Evolutionary conservation across 2,329 filamentous ascomycete genomes (phyloP).

Genomic region (Penicillium sp.): DNA sequence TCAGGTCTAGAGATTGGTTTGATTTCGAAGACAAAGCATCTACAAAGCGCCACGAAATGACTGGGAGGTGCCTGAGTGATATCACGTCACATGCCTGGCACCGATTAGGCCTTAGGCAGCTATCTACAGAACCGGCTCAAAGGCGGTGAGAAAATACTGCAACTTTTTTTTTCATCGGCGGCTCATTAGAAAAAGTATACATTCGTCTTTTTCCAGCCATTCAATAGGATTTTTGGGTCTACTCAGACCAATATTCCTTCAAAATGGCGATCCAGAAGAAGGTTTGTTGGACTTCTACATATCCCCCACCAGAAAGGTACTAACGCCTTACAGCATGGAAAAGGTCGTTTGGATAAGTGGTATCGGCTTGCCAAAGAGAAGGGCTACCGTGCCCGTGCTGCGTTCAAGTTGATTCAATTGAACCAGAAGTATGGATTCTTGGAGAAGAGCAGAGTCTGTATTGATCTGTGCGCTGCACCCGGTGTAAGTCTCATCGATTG

Average conservation of each 20-base stretch:
- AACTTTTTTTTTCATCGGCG: conserved; percentile 25
- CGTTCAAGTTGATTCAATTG: conserved; percentile 96
- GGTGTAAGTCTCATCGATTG: conserved; percentile 61
- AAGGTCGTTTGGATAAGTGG: conserved; percentile 98
- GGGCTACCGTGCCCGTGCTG: conserved; percentile 90
- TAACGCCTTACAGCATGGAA: conserved; percentile 68
- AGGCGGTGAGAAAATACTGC: conserved; percentile 30
- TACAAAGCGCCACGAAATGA: conserved; percentile 21
- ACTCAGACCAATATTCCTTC: conserved; percentile 23
- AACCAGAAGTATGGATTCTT: conserved; percentile 99
- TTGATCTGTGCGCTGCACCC: conserved; percentile 96
- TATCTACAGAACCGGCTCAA: conserved; percentile 2
- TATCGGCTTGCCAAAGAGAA: conserved; percentile 99
- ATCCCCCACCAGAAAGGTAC: conserved; percentile 18
- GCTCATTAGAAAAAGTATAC: conserved; percentile 19
- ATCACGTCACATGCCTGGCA: conserved; percentile 39
- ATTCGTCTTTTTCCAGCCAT: conserved; percentile 12
- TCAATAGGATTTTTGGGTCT: conserved; percentile 26
- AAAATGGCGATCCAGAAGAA: conserved; percentile 97
- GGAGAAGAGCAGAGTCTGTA: conserved; percentile 90
- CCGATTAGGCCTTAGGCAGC: conserved; percentile 32
- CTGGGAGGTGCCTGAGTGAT: conserved; percentile 24
- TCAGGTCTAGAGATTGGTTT: conserved; percentile 27
- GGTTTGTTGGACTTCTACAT: conserved; percentile 38
- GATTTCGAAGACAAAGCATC: conserved; percentile 11